Conservation (phyloP, 1,139 yeast species). For the Magnusiomyces sp. region DNA sequence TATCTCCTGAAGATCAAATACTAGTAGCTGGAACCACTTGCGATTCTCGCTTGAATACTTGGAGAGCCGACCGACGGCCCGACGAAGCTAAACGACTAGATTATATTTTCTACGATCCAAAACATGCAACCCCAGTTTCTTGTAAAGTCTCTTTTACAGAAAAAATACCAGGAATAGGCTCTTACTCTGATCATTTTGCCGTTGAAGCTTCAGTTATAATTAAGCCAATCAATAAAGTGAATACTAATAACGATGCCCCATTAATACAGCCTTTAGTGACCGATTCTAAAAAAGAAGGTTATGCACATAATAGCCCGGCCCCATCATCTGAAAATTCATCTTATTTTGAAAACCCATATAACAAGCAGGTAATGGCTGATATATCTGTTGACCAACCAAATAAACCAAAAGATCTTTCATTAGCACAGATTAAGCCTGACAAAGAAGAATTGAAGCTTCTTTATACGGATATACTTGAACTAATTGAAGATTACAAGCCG, state of each 20-base stretch:
- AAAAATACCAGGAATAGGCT: constrained; percentile 48
- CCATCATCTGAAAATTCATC: constrained; percentile 3
- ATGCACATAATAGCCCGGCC: not conserved
- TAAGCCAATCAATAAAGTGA: constrained; percentile 26
- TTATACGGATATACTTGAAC: constrained; percentile 48
- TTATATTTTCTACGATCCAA: constrained; percentile 69
- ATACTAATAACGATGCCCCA: constrained; percentile 2
- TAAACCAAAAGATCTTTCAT: not conserved
- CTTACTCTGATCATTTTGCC: constrained; percentile 92
- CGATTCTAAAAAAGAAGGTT: no score
- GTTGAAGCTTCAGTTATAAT: constrained; percentile 45
- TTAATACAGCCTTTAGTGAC: not conserved
- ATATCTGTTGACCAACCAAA: not conserved
- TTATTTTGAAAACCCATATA: constrained; percentile 6
- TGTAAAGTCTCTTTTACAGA: constrained; percentile 73
- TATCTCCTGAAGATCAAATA: constrained; percentile 65
- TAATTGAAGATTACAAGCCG: constrained; percentile 48
- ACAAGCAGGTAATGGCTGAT: constrained; percentile 5
- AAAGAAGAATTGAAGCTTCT: constrained; percentile 25
- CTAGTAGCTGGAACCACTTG: constrained; percentile 76
- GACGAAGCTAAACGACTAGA: constrained; percentile 86
- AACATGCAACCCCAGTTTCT: constrained; percentile 42
- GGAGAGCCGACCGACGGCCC: constrained; percentile 56
- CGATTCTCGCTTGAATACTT: constrained; percentile 77
- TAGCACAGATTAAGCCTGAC: not conserved